Conservation (phyloP, 495 filamentous ascomycete species). For the Aspergillus wentii region DNA sequence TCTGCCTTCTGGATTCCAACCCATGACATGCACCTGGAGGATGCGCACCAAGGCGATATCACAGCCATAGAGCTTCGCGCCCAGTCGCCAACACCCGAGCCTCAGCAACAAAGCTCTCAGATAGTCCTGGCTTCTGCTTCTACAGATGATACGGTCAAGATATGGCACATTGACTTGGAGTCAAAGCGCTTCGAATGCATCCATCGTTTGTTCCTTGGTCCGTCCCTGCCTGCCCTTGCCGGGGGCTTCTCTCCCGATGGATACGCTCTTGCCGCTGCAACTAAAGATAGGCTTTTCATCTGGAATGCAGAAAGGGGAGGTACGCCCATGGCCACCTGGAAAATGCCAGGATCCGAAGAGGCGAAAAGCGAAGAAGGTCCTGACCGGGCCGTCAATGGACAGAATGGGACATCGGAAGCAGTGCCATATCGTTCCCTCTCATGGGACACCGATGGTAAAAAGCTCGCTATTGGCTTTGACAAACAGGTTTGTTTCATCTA, state of each 20-base stretch:
- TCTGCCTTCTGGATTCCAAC: conserved; percentile 41
- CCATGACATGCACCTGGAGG: conserved; percentile 34
- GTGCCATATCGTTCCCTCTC: conserved; percentile 50
- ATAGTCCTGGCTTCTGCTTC: conserved; percentile 43
- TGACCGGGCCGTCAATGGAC: conserved; percentile 30
- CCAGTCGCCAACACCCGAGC: conserved; percentile 19
- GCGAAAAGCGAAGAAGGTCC: conserved; percentile 23
- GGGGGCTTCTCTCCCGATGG: conserved; percentile 71
- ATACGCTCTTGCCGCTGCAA: conserved; percentile 63
- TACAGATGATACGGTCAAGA: conserved; percentile 57
- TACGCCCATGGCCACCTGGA: conserved; percentile 64
- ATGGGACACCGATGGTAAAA: conserved; percentile 74
- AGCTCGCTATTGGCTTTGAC: conserved; percentile 66
- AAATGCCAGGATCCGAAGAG: conserved; percentile 22
- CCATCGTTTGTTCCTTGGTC: conserved; percentile 38
- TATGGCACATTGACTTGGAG: conserved; percentile 64
- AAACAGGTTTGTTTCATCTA: conserved; percentile 52
- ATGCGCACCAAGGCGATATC: conserved; percentile 40
- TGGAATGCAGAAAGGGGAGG: conserved; percentile 67
- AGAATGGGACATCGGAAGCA: conserved; percentile 30
- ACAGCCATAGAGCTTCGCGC: conserved; percentile 42
- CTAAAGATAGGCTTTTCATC: conserved; percentile 58
- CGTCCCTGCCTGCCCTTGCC: conserved; percentile 51
- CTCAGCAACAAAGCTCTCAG: conserved; percentile 16
- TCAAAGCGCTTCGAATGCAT: conserved; percentile 54